Evolutionary conservation across 2,329 filamentous ascomycete species (phyloP).

Genomic region (Zarea fungicola): DNA sequence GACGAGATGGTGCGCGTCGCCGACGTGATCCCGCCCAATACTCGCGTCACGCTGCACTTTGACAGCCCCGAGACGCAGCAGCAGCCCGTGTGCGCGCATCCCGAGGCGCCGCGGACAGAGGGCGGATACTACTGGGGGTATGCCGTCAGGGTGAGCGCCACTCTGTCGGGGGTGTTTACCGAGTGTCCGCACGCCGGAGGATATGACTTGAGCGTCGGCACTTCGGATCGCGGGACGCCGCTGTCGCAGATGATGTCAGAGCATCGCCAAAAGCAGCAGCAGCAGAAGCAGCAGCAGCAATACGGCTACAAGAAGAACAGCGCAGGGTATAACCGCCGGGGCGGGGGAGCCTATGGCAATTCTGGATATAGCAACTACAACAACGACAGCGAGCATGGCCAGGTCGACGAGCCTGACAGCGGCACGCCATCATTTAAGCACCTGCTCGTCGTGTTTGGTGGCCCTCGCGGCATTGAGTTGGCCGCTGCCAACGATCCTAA

Average conservation of each 20-base stretch:
- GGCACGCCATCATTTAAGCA: slow-evolving; percentile 53
- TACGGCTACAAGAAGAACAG: background rate
- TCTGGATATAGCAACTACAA: background rate
- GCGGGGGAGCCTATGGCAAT: background rate
- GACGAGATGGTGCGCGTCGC: slow-evolving; percentile 51
- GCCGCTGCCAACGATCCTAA: slow-evolving; percentile 59
- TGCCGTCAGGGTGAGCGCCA: slow-evolving; percentile 58
- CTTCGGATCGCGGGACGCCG: slow-evolving; percentile 67
- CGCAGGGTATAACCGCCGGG: background rate
- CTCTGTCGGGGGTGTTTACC: slow-evolving; percentile 69
- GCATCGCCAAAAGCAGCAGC: slow-evolving; percentile 25
- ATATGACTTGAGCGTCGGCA: slow-evolving; percentile 79
- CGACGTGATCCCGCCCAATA: slow-evolving; percentile 60
- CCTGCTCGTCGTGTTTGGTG: slow-evolving; percentile 73
- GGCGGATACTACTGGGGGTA: slow-evolving; percentile 87
- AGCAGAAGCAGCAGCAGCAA: background rate
- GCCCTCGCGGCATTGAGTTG: slow-evolving; percentile 72
- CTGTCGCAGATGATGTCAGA: slow-evolving; percentile 42
- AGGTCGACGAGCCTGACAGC: no score
- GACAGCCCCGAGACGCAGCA: slow-evolving; percentile 39
- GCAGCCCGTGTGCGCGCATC: slow-evolving; percentile 56
- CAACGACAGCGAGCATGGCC: background rate
- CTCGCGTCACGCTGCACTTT: slow-evolving; percentile 69
- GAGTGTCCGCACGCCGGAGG: slow-evolving; percentile 69
- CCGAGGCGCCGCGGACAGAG: slow-evolving; percentile 64